Evolutionary conservation across 2,329 filamentous ascomycete genomes (phyloP).

Genomic region (Paecilomyces dactylethromorphus): DNA sequence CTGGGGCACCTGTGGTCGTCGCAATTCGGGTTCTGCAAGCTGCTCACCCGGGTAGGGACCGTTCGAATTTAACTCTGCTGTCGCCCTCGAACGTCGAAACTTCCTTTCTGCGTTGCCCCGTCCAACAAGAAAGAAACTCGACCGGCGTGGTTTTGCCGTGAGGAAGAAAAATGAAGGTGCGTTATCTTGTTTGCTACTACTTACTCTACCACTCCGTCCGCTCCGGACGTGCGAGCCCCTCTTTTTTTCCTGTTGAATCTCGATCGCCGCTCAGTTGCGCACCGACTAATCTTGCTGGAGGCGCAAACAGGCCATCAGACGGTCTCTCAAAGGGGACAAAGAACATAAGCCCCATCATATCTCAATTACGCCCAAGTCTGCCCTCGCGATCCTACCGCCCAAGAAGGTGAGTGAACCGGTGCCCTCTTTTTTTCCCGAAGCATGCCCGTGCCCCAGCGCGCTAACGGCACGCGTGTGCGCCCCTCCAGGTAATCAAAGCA

Average conservation of each 20-base stretch:
- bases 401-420: slow-evolving; percentile 67
- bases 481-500: slow-evolving; percentile 80
- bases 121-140: neutral
- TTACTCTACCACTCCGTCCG: neutral
- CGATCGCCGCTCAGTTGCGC: slow-evolving; percentile 11
- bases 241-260: slow-evolving; percentile 9
- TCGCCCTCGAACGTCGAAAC: neutral
- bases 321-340: slow-evolving; percentile 88
- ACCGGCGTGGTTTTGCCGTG: neutral
- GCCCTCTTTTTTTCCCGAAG: slow-evolving; percentile 3
- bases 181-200: neutral
- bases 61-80: neutral
- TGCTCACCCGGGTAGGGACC: neutral
- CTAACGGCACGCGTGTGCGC: slow-evolving; percentile 1
- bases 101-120: slow-evolving; percentile 1
- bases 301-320: slow-evolving; percentile 61
- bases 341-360: slow-evolving; percentile 62
- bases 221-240: slow-evolving; percentile 2
- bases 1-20: neutral
- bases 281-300: neutral
- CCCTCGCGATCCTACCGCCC: slow-evolving; percentile 80
- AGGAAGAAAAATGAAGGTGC: slow-evolving; percentile 17
- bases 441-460: neutral
- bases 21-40: neutral
- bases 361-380: slow-evolving; percentile 75